These are phyloP conservation scores for Geotrichum histeridarum DNA, from an alignment of 1,139 yeast species.

Conservation along the genomic window DNA sequence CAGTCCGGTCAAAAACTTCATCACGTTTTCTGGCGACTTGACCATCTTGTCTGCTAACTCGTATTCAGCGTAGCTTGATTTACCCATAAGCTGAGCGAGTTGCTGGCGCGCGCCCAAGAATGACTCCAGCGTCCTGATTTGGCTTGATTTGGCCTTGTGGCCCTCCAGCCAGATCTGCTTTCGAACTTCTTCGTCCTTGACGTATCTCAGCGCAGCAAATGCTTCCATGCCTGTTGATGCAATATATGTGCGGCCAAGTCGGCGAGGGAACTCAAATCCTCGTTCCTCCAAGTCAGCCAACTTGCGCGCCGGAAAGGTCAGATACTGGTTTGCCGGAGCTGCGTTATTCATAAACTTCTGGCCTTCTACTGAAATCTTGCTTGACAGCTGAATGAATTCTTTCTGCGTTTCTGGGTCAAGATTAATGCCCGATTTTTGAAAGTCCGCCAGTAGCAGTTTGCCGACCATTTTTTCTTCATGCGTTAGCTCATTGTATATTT, in stretches of 20 bases:
- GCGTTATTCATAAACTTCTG: constrained; percentile 63
- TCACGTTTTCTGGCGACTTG: constrained; percentile 68
- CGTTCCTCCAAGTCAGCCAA: constrained; percentile 36
- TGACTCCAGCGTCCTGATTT: constrained; percentile 54
- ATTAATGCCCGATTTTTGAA: constrained; percentile 84
- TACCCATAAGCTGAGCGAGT: constrained; percentile 71
- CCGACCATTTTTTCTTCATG: constrained; percentile 83
- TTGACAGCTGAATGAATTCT: constrained; percentile 72
- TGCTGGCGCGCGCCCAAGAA: constrained; percentile 63
- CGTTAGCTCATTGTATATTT: constrained; percentile 43
- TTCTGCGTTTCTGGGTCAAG: constrained; percentile 61
- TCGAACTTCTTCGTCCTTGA: constrained; percentile 56
- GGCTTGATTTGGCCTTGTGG: constrained; percentile 51
- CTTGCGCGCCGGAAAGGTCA: constrained; percentile 35
- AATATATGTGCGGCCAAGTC: constrained; percentile 41
- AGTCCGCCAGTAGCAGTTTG: constrained; percentile 70
- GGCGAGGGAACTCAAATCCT: constrained; percentile 7
- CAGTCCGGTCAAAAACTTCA: constrained; percentile 58
- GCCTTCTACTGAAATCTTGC: constrained; percentile 74
- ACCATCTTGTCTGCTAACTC: constrained; percentile 91
- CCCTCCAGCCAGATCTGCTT: constrained; percentile 68
- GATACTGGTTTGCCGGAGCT: constrained; percentile 37
- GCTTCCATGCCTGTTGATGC: constrained; percentile 72
- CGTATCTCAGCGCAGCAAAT: constrained; percentile 56
- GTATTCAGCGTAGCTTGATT: constrained; percentile 67